phyloP scores from a whole-genome alignment of 805 yeast genomes.

The Wickerhamomyces bovis region DNA sequence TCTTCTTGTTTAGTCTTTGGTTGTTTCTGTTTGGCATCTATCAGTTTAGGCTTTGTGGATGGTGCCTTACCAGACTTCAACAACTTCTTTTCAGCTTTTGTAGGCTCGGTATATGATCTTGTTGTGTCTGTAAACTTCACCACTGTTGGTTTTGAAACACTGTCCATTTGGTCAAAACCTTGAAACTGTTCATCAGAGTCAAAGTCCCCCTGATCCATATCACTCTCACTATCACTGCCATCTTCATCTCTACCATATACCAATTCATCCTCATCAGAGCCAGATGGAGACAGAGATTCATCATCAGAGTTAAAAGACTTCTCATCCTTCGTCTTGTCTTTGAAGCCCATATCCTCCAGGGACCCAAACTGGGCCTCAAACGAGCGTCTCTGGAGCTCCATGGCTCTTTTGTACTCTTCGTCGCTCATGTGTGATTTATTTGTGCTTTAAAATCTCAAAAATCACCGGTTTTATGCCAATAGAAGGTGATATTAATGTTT shows the following conservation, averaged over 20 bases:
- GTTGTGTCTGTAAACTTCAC: conserved; percentile 37
- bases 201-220: conserved; percentile 22
- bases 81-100: conserved; percentile 45
- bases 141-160: conserved; percentile 13
- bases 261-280: conserved; percentile 2
- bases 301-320: neutral
- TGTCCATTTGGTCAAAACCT: conserved; percentile 7
- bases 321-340: conserved; percentile 34
- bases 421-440: neutral
- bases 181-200: conserved; percentile 20
- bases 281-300: conserved; percentile 6
- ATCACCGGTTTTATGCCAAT: neutral
- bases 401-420: conserved; percentile 10
- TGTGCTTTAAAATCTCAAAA: neutral
- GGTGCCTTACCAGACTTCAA: conserved; percentile 54
- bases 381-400: conserved; percentile 51
- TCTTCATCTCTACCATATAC: conserved; percentile 3
- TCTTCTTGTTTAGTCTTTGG: conserved; percentile 29
- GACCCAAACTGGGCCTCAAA: conserved; percentile 64
- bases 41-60: conserved; percentile 27
- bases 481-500: too few species aligned
- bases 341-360: conserved; percentile 46
- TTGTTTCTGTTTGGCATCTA: conserved; percentile 3
- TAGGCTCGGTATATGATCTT: conserved; percentile 25
- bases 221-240: conserved; percentile 1